phyloP scores from a whole-genome alignment of 805 yeast species.

The Diddensiella santjacobensis region DNA sequence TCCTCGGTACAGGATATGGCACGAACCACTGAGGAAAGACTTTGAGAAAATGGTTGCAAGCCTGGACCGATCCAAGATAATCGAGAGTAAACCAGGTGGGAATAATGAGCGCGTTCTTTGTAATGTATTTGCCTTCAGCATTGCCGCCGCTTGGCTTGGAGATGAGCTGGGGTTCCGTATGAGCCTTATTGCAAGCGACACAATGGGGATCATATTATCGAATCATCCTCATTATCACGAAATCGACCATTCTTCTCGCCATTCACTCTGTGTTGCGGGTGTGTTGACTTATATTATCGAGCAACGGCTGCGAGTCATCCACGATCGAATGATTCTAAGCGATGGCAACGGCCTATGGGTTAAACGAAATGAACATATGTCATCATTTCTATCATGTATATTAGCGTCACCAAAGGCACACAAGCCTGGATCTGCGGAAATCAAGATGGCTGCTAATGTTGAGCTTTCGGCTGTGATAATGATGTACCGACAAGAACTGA shows the following conservation, averaged over 20 bases:
- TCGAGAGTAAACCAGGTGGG: not conserved
- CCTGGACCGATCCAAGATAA: conserved; percentile 2
- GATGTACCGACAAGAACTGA: conserved; percentile 20
- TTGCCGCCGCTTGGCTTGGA: conserved; percentile 25
- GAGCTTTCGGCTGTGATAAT: conserved; percentile 22
- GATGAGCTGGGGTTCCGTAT: conserved; percentile 23
- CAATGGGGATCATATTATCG: conserved; percentile 1
- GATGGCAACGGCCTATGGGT: not conserved
- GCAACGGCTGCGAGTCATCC: conserved; percentile 23
- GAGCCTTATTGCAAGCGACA: conserved; percentile 19
- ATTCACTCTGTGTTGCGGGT: conserved; percentile 20
- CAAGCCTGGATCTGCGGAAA: conserved; percentile 11
- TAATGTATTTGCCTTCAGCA: conserved; percentile 16
- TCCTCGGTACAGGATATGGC: conserved; percentile 14
- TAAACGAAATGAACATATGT: conserved; percentile 8
- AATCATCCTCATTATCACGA: not conserved
- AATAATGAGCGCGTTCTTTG: conserved; percentile 5
- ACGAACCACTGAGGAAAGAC: conserved; percentile 15
- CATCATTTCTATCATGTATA: conserved; percentile 11
- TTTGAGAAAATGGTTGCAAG: conserved; percentile 9
- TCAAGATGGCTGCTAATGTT: conserved; percentile 24
- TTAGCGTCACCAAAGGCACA: not conserved
- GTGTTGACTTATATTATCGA: conserved; percentile 23
- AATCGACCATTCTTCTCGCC: not conserved
- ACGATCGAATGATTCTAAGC: conserved; percentile 13